Percentiles rank a stretch among this genome's conserved stretches.
phyloP scores from a whole-genome alignment of 2,329 filamentous ascomycete genomes.

The Monilinia vaccinii-corymbosi region DNA sequence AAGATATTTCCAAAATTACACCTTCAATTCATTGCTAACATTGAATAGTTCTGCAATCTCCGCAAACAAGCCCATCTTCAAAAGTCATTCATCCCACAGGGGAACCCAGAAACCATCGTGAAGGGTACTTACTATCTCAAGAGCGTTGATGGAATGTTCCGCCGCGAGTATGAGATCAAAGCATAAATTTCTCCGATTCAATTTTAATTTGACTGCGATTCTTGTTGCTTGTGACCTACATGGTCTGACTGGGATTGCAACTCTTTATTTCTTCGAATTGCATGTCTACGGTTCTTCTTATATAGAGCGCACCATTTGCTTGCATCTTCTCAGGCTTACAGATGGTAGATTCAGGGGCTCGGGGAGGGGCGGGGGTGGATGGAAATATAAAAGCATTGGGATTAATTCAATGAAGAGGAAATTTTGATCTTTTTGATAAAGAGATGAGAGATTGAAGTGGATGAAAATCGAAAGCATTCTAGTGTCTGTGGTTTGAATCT shows the following conservation, averaged over 20 bases:
- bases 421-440: neutral
- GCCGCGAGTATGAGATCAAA: constrained; percentile 69
- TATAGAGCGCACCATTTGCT: neutral
- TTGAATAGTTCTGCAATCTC: constrained; percentile 60
- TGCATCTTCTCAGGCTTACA: neutral
- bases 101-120: constrained; percentile 55
- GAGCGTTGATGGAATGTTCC: constrained; percentile 79
- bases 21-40: constrained; percentile 19
- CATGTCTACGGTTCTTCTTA: neutral
- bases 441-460: neutral
- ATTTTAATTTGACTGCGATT: constrained; percentile 1
- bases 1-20: neutral
- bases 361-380: neutral
- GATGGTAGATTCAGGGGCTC: neutral
- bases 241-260: neutral
- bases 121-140: constrained; percentile 69
- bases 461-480: neutral
- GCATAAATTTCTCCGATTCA: constrained; percentile 35
- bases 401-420: neutral
- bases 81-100: constrained; percentile 66
- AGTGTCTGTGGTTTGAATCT: neutral
- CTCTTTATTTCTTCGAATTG: neutral
- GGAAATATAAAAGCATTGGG: neutral
- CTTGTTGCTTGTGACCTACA: neutral
- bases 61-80: constrained; percentile 77